A percentile compares a stretch with the other conserved stretches of the same genome.
These are phyloP conservation scores for Cupressus sempervirens DNA, from an alignment of 75 land plant genomes.

Conservation along the genomic window DNA sequence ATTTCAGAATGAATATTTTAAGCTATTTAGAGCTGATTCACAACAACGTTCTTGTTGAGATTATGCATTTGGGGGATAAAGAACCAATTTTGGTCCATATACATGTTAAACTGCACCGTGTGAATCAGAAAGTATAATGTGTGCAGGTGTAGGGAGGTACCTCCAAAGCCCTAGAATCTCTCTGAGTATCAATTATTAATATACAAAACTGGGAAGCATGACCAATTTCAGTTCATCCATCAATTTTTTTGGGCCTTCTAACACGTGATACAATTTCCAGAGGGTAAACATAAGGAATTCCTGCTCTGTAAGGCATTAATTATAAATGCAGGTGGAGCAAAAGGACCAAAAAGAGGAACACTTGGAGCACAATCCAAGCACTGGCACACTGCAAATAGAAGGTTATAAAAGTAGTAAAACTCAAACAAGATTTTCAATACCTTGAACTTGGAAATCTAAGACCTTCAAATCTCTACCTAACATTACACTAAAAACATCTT, in stretches of 20 bases:
- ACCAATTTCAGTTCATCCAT: neutral
- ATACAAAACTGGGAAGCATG: neutral
- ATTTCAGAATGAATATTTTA: neutral
- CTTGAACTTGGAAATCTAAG: too few relatives aligned
- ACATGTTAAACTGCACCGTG: neutral
- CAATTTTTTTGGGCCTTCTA: neutral
- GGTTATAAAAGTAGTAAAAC: neutral
- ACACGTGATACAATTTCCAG: neutral
- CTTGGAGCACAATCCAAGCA: neutral
- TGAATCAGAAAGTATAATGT: neutral
- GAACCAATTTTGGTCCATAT: neutral
- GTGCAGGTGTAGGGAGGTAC: neutral
- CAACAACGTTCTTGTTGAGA: neutral
- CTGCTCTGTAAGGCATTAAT: neutral
- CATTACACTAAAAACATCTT: too few relatives aligned
- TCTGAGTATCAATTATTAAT: neutral
- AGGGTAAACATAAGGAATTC: neutral
- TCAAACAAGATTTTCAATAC: too few relatives aligned
- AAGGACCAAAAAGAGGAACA: neutral
- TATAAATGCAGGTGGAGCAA: neutral
- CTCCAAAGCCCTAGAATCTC: neutral
- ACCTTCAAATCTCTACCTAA: too few relatives aligned
- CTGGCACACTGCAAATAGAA: neutral
- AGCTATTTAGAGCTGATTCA: neutral
- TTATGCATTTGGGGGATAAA: neutral